Base-by-base conservation (phyloP, 345 rosid genomes). In the Linum trigynum region DNA sequence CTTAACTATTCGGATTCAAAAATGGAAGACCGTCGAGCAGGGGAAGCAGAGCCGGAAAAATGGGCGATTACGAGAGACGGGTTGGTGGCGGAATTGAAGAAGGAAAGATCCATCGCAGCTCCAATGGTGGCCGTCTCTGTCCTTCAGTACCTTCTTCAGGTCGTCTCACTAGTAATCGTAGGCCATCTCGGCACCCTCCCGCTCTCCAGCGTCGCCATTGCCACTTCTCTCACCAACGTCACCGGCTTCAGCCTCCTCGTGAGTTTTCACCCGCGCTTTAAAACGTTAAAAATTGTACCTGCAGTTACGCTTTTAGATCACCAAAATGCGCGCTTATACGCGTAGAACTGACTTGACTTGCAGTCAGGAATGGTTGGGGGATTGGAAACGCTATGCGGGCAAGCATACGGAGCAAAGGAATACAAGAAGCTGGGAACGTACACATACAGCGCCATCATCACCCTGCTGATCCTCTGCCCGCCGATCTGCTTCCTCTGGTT, bases 381-480 rank as follows among this genome's bases (percentile, higher is more conserved):
- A 38, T 8, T 39, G 39, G 62, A 66, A 57, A 58, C 62, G 3
- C 62, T 55, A 66, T 48, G 61, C 32, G 69, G 69, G 14, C 62
- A 59, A 59, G 62, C 62, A 5, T 59, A 59, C 39, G 62, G 62
- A 59, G 62, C 62, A 10, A 59, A 59, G 40, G 39, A 59, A 59
- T 59, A 59, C 39, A 36, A 59, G 11, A 36, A 36, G 3, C 39
- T 59, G 2, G 40, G 38, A 59, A 36, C 39, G 11, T 38, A 59
- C 37, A 59, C 39, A 3, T 59, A 59, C 40, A 16, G 39, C 6
- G 62, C 62, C 5, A 59, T 59, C 37, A 17, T 59, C 39, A 23
- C 62, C 3, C 62, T 59, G 14, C 8, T 59, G 5, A 10, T 59
- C 15, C 39, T 35, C 37, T 59, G 62, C 39, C 37, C 14, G 1